Conservation (phyloP, 331 rosid genomes). For the Rosa hybrid region DNA sequence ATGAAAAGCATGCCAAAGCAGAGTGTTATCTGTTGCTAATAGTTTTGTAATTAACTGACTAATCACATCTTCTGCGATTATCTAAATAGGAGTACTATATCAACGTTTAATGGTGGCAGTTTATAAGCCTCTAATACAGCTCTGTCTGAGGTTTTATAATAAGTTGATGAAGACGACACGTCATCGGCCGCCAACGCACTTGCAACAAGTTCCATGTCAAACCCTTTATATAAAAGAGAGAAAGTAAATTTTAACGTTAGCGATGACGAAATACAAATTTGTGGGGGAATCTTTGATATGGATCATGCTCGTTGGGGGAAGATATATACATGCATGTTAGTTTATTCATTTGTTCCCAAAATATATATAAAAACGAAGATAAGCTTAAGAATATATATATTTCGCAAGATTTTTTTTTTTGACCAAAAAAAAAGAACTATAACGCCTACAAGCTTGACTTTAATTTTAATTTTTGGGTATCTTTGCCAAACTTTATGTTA, state of each 20-base stretch:
- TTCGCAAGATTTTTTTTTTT: background rate
- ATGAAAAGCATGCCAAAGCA: constrained; percentile 26
- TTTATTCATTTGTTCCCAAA: background rate
- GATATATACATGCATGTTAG: background rate
- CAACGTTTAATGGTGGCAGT: constrained; percentile 27
- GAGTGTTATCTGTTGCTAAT: constrained; percentile 25
- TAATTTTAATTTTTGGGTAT: background rate
- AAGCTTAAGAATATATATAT: constrained; percentile 1
- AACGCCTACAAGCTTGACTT: constrained; percentile 21
- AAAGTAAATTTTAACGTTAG: constrained; percentile 30
- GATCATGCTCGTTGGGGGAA: background rate
- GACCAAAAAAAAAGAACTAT: background rate
- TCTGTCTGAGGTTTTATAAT: constrained; percentile 5
- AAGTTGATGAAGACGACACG: constrained; percentile 42
- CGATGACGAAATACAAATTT: constrained; percentile 26
- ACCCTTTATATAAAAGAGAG: constrained; percentile 6
- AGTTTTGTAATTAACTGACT: constrained; percentile 16
- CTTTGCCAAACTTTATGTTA: background rate
- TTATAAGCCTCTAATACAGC: constrained; percentile 27
- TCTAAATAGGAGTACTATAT: constrained; percentile 17
- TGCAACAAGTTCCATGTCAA: constrained; percentile 27
- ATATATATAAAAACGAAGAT: background rate
- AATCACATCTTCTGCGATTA: constrained; percentile 31
- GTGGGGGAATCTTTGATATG: constrained; percentile 13
- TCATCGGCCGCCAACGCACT: constrained; percentile 21